These are phyloP conservation scores for Botrytis fragariae DNA, from an alignment of 2,329 filamentous ascomycete species.

Conservation along the genomic window DNA sequence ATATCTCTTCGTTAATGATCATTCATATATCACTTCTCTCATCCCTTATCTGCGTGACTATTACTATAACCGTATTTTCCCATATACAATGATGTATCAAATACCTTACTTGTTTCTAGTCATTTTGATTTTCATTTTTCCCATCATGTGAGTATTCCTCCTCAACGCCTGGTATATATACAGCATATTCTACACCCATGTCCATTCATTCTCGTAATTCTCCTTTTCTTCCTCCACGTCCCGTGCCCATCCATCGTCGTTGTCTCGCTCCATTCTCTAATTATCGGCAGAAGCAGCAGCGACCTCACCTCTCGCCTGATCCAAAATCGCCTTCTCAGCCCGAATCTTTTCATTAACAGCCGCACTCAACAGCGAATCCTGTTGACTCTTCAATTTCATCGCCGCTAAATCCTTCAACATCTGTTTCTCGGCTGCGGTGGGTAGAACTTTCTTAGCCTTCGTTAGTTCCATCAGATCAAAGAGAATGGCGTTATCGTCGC, in stretches of 20 bases:
- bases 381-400: constrained; percentile 48
- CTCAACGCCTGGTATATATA: constrained; percentile 29
- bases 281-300: constrained; percentile 16
- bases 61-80: background rate
- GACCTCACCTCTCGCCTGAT: constrained; percentile 47
- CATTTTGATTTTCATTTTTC: background rate
- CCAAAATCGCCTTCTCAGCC: constrained; percentile 59
- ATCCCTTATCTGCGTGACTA: background rate
- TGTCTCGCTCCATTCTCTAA: background rate
- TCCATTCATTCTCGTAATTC: background rate
- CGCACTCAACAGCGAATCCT: constrained; percentile 54
- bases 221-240: background rate
- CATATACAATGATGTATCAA: background rate
- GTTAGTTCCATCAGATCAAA: constrained; percentile 61
- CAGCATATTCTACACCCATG: constrained; percentile 16
- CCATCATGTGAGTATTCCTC: constrained; percentile 16
- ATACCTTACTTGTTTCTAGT: background rate
- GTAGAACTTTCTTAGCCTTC: constrained; percentile 54
- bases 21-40: constrained; percentile 7
- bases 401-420: constrained; percentile 59
- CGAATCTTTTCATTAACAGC: constrained; percentile 56
- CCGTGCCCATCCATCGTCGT: background rate
- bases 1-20: constrained; percentile 14
- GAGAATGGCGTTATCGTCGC: constrained; percentile 61
- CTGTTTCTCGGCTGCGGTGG: constrained; percentile 57